Conservation (phyloP, 1,284 basidiomycete species). For the Laetiporus sulphureus region DNA sequence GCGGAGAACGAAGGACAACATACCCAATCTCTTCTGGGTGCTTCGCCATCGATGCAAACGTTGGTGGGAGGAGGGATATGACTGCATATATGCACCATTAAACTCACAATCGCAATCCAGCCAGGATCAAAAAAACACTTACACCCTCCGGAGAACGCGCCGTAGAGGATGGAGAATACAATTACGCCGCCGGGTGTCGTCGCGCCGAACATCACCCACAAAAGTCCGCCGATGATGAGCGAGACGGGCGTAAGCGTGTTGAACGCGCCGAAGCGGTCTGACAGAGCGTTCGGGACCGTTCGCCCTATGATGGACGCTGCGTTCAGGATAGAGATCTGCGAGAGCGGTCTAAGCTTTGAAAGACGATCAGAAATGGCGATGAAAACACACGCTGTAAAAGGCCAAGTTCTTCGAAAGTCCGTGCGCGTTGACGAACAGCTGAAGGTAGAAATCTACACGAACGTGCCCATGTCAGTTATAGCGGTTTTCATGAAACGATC, state of each 20-base stretch:
- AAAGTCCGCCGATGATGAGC: constrained; percentile 8
- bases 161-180: constrained; percentile 19
- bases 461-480: not conserved
- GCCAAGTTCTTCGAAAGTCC: constrained; percentile 15
- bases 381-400: constrained; percentile 16
- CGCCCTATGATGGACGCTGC: constrained; percentile 15
- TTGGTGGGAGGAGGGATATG: constrained; percentile 1
- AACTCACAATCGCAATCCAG: too few relatives aligned
- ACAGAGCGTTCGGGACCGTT: constrained; percentile 14
- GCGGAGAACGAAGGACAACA: not conserved
- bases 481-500: not conserved
- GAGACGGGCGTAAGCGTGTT: constrained; percentile 13
- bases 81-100: not conserved
- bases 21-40: constrained; percentile 6
- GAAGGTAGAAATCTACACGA: constrained; percentile 18
- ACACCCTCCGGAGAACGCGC: constrained; percentile 22
- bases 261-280: constrained; percentile 16
- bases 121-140: too few relatives aligned
- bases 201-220: constrained; percentile 20
- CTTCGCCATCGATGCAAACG: not conserved
- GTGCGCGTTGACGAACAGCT: constrained; percentile 20
- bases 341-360: not conserved
- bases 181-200: constrained; percentile 10
- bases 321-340: constrained; percentile 20
- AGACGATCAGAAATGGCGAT: not conserved